Evolutionary conservation across 2,329 filamentous ascomycete species (phyloP), one percentile per base, ranked within the genome.

Genomic region (Pseudovirgaria hyperparasitica): DNA sequence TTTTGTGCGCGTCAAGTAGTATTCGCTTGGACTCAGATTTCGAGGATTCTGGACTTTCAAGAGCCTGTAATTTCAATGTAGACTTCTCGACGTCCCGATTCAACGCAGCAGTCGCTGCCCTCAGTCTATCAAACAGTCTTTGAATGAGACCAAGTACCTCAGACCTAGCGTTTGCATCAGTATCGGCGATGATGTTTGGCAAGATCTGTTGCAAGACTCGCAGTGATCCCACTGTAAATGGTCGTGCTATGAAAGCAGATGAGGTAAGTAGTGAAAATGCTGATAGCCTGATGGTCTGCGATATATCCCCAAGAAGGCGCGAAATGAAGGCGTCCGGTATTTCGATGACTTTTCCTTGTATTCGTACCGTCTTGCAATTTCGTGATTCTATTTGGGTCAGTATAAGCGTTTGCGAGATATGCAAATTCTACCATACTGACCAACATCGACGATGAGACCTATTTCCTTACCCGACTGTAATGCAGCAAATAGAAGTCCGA

Each of bases 81-180:
- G n/a, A n/a, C n/a, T n/a, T n/a, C n/a, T n/a, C n/a, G n/a, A n/a
- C n/a, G n/a, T n/a, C n/a, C n/a, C n/a, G n/a, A n/a, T n/a, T n/a
- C n/a, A n/a, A n/a, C n/a, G n/a, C n/a, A n/a, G 48, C 42, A 6
- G 48, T 52, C 22, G 50, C 49, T 10, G 44, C 50, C 28, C 50
- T 39, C 4, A 92, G 59, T 22, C 86, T 74, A 41, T 79, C 76
- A 32, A 86, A 71, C 48, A 96, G 72, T 40, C 76, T 75, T 34
- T 82, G 76, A 3, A 78, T 72, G 35, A 81, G 70, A 14, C 74
- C 73, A 15, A 87, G 64, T 2, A 92, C 65, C 39, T 92, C 82
- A 31, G 86, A 78, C 30, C 90, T 73, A 38, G 86, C 79, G 41
- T 87, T 84, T 5, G 87, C 76, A 46, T 94, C 85, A 1, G 81